A percentile compares a stretch with the other conserved stretches of the same genome.
Conservation (phyloP, 352 stramenopile species). For the Phytophthora sp. region DNA sequence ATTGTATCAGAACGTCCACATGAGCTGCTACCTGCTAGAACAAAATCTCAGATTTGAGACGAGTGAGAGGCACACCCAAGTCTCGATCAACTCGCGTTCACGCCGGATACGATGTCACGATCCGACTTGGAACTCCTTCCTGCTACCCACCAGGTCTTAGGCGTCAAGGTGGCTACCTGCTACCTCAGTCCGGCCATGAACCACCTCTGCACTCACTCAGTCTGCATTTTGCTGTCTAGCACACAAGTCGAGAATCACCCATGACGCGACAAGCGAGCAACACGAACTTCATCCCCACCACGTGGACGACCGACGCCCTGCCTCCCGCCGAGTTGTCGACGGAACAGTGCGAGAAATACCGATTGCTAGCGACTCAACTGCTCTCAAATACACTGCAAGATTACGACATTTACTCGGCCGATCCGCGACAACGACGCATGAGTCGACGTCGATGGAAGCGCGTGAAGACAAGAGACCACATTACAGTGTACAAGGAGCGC, state of each 20-base stretch:
- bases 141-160: conserved; percentile 19
- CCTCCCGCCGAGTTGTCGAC: conserved; percentile 27
- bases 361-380: conserved; percentile 31
- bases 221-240: conserved; percentile 30
- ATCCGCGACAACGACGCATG: conserved; percentile 37
- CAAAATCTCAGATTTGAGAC: conserved; percentile 29
- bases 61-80: conserved; percentile 14
- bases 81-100: conserved; percentile 15
- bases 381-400: conserved; percentile 38
- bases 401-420: conserved; percentile 43
- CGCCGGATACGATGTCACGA: conserved; percentile 10
- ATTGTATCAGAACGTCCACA: too few relatives aligned
- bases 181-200: conserved; percentile 7
- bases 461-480: conserved; percentile 36
- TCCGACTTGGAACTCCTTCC: too few relatives aligned
- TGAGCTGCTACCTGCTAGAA: background rate
- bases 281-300: conserved; percentile 25
- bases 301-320: conserved; percentile 32
- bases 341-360: conserved; percentile 34
- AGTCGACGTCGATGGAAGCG: conserved; percentile 40
- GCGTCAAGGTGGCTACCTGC: background rate
- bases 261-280: conserved; percentile 28
- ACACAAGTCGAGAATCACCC: background rate
- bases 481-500: conserved; percentile 46
- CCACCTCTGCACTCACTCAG: conserved; percentile 9